Base-by-base conservation (phyloP, 2,329 filamentous ascomycete genomes). In the Penicillium freii region DNA sequence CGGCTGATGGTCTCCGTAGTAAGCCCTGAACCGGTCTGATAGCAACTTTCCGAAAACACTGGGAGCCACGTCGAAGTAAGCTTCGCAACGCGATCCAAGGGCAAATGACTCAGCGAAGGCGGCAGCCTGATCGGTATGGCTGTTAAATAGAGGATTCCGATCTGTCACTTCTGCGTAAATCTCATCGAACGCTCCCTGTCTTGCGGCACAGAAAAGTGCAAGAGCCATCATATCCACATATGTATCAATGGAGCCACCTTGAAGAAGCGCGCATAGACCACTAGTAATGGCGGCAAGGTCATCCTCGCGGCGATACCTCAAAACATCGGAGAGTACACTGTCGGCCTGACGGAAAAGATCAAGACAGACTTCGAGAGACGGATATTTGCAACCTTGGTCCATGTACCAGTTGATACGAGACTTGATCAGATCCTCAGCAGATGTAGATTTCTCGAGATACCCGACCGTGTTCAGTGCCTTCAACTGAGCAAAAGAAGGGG, bases 81-180 rank as follows among this genome's bases (percentile, higher is more conserved):
- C 77, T 58, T 86, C 83, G 64, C 85, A 87, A 53, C 84, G 81
- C 4, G 84, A 87, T 1, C 85, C 85, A 1, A 87, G 74, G 0
- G 84, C 84, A 70, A 85, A 87, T 0, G 85, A 80, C 66, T 87
- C 85, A 0, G 84, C 81, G 63, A 87, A 87, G 7, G 83, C 83
- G 33, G 84, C 84, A 15, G 84, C 84, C 68, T 87, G 85, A 56
- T 87, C 85, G 1, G 83, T 76, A 55, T 85, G 84, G 21, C 81
- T 77, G 53, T 85, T 82, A 69, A 85, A 85, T 10, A 86, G 73
- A 0, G 84, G 84, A 63, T 85, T 86, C 8, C 84, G 77, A 64
- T 87, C 84, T 0, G 82, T 84, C 1, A 85, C 82, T 67, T 87
- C 84, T 13, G 84, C 74, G 64, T 86, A 87, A 0, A 87, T 82